Conservation (phyloP, 2,329 filamentous ascomycete species). For the Ambrosiella xylebori region DNA sequence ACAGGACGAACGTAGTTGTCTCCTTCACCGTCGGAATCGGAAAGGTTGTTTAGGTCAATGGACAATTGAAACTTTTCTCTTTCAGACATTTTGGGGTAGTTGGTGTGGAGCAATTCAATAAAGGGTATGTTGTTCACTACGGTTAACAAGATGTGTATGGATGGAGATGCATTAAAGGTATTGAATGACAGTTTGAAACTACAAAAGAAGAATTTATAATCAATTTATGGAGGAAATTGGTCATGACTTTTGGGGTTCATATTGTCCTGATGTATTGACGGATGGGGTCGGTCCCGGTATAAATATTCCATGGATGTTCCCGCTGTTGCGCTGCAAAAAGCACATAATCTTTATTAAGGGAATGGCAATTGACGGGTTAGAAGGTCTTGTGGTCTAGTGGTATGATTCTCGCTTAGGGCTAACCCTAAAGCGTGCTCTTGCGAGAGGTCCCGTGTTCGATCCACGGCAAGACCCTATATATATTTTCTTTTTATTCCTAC, state of each 20-base stretch:
- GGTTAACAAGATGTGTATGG: too few relatives aligned
- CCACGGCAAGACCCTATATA: slow-evolving; percentile 12
- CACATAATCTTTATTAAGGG: too few relatives aligned
- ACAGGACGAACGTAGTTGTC: too few relatives aligned
- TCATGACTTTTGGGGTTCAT: background rate
- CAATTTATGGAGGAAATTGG: too few relatives aligned
- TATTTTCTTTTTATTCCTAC: background rate
- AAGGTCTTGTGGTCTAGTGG: slow-evolving; percentile 38
- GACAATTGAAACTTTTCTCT: background rate
- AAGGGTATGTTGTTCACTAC: background rate
- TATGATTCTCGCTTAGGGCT: slow-evolving; percentile 37
- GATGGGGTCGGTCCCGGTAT: too few relatives aligned
- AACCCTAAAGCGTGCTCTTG: slow-evolving; percentile 19
- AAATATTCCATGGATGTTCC: too few relatives aligned
- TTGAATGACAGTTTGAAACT: too few relatives aligned
- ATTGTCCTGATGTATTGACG: too few relatives aligned
- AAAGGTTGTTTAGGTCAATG: background rate
- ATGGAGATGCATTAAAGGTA: too few relatives aligned
- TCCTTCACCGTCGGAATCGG: background rate
- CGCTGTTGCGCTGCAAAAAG: too few relatives aligned
- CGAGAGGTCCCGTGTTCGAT: slow-evolving; percentile 17
- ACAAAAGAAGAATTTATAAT: too few relatives aligned
- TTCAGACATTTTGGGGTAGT: background rate
- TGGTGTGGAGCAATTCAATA: background rate
- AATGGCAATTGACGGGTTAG: too few relatives aligned